Evolutionary conservation across 495 filamentous ascomycete genomes (phyloP).

Genomic region (Darksidea phi): DNA sequence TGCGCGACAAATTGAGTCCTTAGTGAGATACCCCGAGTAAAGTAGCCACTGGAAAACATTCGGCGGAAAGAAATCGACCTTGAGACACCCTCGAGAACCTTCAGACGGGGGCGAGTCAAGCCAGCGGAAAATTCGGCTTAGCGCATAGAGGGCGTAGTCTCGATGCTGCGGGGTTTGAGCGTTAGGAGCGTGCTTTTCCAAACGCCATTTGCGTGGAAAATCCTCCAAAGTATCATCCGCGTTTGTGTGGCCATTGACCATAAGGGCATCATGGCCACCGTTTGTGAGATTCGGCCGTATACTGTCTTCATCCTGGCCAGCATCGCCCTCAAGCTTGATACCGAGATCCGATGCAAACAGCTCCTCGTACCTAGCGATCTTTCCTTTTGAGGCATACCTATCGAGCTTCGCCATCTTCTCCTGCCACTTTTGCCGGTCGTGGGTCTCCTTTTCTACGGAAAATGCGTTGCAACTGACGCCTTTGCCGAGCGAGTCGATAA

Average conservation of each 20-base stretch:
- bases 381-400: constrained; percentile 45
- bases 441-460: constrained; percentile 42
- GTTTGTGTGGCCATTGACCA: constrained; percentile 3
- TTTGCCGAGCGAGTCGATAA: constrained; percentile 41
- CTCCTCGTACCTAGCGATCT: constrained; percentile 55
- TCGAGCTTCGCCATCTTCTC: constrained; percentile 43
- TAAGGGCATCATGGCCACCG: not conserved
- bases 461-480: constrained; percentile 16
- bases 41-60: constrained; percentile 45
- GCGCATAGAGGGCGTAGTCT: constrained; percentile 51
- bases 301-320: not conserved
- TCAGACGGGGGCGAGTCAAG: constrained; percentile 28
- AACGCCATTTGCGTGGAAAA: constrained; percentile 23
- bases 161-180: constrained; percentile 33
- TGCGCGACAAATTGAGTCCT: constrained; percentile 33
- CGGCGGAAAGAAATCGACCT: constrained; percentile 39
- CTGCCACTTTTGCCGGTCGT: constrained; percentile 23
- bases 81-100: constrained; percentile 19
- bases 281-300: not conserved
- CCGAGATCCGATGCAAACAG: constrained; percentile 43
- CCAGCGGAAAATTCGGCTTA: constrained; percentile 55
- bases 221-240: no score
- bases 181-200: constrained; percentile 10
- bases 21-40: constrained; percentile 37
- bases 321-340: constrained; percentile 13